Conservation (phyloP, 208 protist species). For the Crithidia brevicula region DNA sequence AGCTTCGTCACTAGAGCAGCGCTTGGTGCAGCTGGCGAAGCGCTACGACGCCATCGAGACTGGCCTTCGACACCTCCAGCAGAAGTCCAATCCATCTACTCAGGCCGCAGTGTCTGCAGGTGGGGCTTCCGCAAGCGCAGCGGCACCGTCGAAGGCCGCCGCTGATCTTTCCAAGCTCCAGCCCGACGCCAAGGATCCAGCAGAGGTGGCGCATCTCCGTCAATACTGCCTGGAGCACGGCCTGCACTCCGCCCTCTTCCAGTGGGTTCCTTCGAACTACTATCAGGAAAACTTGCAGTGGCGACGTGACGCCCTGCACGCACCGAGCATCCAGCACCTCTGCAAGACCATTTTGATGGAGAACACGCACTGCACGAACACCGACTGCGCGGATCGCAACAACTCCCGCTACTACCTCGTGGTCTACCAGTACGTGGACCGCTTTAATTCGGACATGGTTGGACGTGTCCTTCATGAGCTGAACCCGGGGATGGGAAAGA, state of each 20-base stretch:
- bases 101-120: too few relatives aligned
- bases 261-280: slow-evolving; percentile 90
- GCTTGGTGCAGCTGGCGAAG: slow-evolving; percentile 38
- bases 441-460: slow-evolving; percentile 76
- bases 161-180: slow-evolving; percentile 43
- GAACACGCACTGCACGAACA: slow-evolving; percentile 88
- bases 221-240: slow-evolving; percentile 47
- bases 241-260: slow-evolving; percentile 66
- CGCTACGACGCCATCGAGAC: slow-evolving; percentile 58
- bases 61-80: slow-evolving; percentile 27
- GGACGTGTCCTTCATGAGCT: slow-evolving; percentile 56
- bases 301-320: slow-evolving; percentile 76
- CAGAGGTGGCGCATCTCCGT: slow-evolving; percentile 68
- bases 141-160: slow-evolving; percentile 9
- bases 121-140: slow-evolving; percentile 11
- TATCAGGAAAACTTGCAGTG: slow-evolving; percentile 84
- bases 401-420: slow-evolving; percentile 89
- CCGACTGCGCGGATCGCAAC: slow-evolving; percentile 60
- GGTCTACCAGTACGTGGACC: slow-evolving; percentile 85
- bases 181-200: slow-evolving; percentile 64
- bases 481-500: slow-evolving; percentile 85
- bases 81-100: slow-evolving; percentile 4
- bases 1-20: slow-evolving; percentile 25
- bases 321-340: slow-evolving; percentile 78
- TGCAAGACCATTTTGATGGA: slow-evolving; percentile 94